A percentile compares a stretch with the other conserved stretches of the same genome.
Conservation (phyloP, 164 flowering plant genomes). For the Dillenia suffruticosa region DNA sequence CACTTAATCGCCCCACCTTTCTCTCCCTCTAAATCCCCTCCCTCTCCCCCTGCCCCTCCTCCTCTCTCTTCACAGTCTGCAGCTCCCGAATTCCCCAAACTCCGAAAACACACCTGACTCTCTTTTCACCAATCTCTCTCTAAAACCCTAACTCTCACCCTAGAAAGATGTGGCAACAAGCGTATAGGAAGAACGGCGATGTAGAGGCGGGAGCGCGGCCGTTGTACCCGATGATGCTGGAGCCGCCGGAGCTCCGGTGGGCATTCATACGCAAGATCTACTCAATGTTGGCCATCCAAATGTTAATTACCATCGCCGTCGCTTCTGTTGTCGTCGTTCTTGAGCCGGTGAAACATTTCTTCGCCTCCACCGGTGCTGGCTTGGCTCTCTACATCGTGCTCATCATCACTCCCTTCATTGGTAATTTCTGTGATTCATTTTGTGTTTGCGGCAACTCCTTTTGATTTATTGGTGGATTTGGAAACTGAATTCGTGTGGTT, state of each 20-base stretch:
- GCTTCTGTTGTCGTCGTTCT: slow-evolving; percentile 46
- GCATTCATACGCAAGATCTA: slow-evolving; percentile 70
- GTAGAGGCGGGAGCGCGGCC: slow-evolving; percentile 36
- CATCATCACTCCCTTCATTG: slow-evolving; percentile 44
- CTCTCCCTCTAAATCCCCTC: no score
- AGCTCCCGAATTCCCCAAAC: no score
- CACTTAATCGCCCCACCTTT: no score
- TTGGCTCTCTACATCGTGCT: slow-evolving; percentile 55
- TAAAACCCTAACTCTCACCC: neutral
- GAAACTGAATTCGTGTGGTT: neutral
- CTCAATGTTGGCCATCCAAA: slow-evolving; percentile 47
- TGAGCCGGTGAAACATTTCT: slow-evolving; percentile 43
- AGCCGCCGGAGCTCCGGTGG: slow-evolving; percentile 62
- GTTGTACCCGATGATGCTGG: slow-evolving; percentile 65
- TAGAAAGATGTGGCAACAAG: slow-evolving; percentile 30
- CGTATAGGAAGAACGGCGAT: slow-evolving; percentile 32
- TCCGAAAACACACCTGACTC: no score
- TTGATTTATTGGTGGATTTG: neutral
- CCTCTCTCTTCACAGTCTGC: no score
- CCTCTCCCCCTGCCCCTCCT: no score
- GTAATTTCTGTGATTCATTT: slow-evolving; percentile 18
- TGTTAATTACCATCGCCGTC: slow-evolving; percentile 56
- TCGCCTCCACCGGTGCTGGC: slow-evolving; percentile 40
- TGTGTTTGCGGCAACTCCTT: neutral
- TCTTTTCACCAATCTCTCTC: no score